Percentiles rank a stretch among this genome's conserved stretches.
Conservation (phyloP, 1,284 basidiomycete species). For the Ustilago sp. region DNA sequence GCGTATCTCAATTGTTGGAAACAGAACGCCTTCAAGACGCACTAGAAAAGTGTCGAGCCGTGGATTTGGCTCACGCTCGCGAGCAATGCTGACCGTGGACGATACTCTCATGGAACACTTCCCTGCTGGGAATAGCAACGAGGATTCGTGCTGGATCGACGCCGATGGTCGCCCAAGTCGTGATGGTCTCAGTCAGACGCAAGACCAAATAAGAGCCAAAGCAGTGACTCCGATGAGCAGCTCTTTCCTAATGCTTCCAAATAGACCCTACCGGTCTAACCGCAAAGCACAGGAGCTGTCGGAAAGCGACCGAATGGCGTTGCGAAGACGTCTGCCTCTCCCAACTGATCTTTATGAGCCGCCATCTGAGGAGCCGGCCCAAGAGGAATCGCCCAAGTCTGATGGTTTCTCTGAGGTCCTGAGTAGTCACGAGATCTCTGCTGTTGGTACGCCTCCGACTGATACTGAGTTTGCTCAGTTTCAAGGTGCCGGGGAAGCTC, state of each 20-base stretch:
- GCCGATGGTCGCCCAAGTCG: constrained; percentile 21
- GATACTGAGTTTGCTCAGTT: neutral
- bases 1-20: neutral
- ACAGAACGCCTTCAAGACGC: constrained; percentile 36
- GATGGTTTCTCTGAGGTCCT: neutral
- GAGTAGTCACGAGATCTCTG: neutral
- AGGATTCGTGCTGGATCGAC: constrained; percentile 18
- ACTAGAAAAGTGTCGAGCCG: constrained; percentile 27
- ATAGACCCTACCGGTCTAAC: neutral
- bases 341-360: constrained; percentile 26
- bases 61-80: constrained; percentile 9
- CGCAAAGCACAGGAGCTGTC: neutral
- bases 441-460: neutral
- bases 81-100: constrained; percentile 19
- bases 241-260: neutral
- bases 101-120: constrained; percentile 10
- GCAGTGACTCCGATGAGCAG: neutral
- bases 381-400: neutral
- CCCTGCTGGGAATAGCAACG: neutral
- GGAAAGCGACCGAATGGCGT: neutral
- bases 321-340: constrained; percentile 1
- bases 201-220: neutral
- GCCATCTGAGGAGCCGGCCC: neutral
- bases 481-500: neutral
- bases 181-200: neutral